Base-by-base conservation (phyloP, 2,329 filamentous ascomycete genomes). In the Aspergillus chevalieri region DNA sequence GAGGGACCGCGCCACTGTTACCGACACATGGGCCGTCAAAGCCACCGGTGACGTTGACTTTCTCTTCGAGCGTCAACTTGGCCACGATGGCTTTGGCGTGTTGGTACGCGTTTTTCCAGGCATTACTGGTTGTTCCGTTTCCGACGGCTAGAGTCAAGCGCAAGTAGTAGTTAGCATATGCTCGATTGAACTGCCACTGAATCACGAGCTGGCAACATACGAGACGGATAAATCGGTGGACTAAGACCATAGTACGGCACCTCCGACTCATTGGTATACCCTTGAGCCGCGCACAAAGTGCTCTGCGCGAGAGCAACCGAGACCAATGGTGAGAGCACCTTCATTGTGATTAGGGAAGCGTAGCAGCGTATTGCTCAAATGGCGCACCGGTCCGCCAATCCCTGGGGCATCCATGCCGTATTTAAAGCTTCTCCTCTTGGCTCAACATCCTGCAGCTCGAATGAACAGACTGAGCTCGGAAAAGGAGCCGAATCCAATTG, bases 1-100 rank as follows among this genome's bases (percentile, higher is more conserved):
- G 58, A 4, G 57, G 57, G 26, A 65, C 64, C 6, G 63, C 55
- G 3, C 59, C 56, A n/a, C 63, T 60, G 30, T 65, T 65, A 10
- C 64, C 64, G n/a, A 65, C 62, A 33, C 64, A 66, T 0, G 60
- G 59, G 2, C 62, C 39, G 21, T 21, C 17, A 42, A 21, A 42
- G 39, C 63, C 63, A 2, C 62, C 60, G 21, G 59, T 62, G 48
- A 66, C 51, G 34, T 59, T 55, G 3, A 58, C 56, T 36, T 66
- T 66, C 43, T 66, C 61, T 28, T 58, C 56, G 2, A 57, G 41
- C 3, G 57, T 60, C 15, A 60, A 30, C 39, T 58, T 48, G 10
- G 55, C 47, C 10, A 59, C 53, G 26, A 59, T 56, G 28, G 28
- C 5, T 15, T 51, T 49, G 26, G 51, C 53, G 19, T 49, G 50